Evolutionary conservation across 2,329 filamentous ascomycete species (phyloP).

Genomic region (Nigrospora oryzae): DNA sequence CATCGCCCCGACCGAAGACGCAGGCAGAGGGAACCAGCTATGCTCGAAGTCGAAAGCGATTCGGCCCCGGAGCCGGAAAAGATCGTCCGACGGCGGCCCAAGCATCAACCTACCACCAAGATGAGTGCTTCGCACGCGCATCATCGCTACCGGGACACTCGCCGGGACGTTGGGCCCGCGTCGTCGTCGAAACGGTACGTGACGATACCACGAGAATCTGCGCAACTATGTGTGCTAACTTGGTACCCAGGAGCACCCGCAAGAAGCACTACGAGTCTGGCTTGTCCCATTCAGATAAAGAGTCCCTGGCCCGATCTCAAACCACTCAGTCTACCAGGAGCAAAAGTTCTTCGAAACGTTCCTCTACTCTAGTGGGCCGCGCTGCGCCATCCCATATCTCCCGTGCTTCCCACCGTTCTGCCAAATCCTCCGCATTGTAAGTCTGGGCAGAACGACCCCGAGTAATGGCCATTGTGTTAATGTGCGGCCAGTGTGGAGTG

Average conservation of each 20-base stretch:
- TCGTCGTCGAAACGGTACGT: constrained; percentile 21
- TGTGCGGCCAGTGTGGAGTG: constrained; percentile 53
- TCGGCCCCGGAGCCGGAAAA: constrained; percentile 9
- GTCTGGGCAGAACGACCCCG: constrained; percentile 6
- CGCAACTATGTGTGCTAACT: constrained; percentile 3
- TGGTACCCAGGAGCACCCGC: background rate
- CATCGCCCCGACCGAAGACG: background rate
- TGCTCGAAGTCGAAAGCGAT: constrained; percentile 7
- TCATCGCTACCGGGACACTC: constrained; percentile 11
- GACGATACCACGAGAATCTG: background rate
- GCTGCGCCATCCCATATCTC: constrained; percentile 13
- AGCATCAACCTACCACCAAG: constrained; percentile 15
- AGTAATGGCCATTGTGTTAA: constrained; percentile 14
- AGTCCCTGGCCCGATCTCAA: constrained; percentile 21
- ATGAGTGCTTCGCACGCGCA: constrained; percentile 12
- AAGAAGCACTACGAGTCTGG: constrained; percentile 23
- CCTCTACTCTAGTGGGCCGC: constrained; percentile 23
- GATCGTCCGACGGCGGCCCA: constrained; percentile 11
- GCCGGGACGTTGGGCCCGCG: constrained; percentile 14
- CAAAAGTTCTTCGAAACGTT: constrained; percentile 25
- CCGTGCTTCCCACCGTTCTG: constrained; percentile 15
- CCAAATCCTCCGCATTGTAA: constrained; percentile 19
- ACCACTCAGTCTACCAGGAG: constrained; percentile 27
- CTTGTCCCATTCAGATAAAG: constrained; percentile 18
- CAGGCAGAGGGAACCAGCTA: constrained; percentile 3